These are phyloP conservation scores for Amyloporia xantha DNA, from an alignment of 768 basidiomycete species.

Conservation along the genomic window DNA sequence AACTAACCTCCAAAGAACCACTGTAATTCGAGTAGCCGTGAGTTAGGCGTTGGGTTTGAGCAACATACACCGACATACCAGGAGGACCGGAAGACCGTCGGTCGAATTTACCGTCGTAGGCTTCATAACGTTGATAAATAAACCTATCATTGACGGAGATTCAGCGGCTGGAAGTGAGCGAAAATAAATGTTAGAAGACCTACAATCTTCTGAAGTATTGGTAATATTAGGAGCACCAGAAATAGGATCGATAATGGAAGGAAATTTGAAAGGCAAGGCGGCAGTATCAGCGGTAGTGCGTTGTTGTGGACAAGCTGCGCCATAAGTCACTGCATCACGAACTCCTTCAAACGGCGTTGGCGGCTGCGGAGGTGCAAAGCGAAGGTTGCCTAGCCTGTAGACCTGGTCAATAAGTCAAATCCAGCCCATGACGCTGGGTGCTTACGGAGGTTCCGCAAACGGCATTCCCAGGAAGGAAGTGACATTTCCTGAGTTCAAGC, in stretches of 20 bases:
- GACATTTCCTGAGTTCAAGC: background rate
- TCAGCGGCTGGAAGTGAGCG: background rate
- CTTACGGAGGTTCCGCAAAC: background rate
- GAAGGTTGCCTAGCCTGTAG: background rate
- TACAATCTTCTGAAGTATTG: background rate
- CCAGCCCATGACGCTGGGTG: background rate
- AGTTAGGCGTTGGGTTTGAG: background rate
- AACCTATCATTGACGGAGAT: background rate
- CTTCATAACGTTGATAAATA: constrained; percentile 1
- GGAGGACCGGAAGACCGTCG: background rate
- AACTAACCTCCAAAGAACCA: background rate
- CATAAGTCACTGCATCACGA: background rate
- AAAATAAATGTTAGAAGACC: background rate
- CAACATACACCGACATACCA: background rate
- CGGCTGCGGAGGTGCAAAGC: background rate
- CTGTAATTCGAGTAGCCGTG: background rate
- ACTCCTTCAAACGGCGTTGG: background rate
- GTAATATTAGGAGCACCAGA: background rate
- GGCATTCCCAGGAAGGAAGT: background rate
- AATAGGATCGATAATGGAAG: background rate
- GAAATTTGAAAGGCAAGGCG: background rate
- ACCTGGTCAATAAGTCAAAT: background rate
- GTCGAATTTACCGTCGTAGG: background rate
- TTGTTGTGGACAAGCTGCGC: constrained; percentile 1
- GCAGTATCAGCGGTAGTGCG: no score